Evolutionary conservation across 1,284 basidiomycete species (phyloP).

Genomic region (Thelephora terrestris): DNA sequence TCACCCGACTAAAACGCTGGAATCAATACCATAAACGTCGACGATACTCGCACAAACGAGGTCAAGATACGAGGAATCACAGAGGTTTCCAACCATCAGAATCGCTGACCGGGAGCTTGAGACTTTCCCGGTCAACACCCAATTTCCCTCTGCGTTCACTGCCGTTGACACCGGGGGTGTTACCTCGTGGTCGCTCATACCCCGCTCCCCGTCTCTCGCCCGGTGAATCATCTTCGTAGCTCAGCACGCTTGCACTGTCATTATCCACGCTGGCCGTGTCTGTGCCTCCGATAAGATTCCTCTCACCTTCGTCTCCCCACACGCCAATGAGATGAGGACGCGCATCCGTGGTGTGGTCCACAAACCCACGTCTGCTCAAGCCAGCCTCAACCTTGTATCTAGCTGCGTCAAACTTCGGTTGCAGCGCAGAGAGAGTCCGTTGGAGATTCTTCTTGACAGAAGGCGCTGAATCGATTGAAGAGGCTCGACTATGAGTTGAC

Average conservation of each 20-base stretch:
- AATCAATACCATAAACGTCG: too few species aligned
- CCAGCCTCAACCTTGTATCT: slow-evolving; percentile 65
- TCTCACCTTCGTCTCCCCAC: slow-evolving; percentile 19
- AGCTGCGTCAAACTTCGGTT: slow-evolving; percentile 38
- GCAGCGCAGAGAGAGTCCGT: slow-evolving; percentile 35
- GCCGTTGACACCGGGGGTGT: slow-evolving; percentile 9
- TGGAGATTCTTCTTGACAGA: slow-evolving; percentile 26
- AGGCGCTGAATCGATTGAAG: background rate
- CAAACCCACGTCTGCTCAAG: slow-evolving; percentile 46
- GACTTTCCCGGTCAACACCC: slow-evolving; percentile 34
- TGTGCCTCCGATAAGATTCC: slow-evolving; percentile 22
- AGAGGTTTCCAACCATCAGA: slow-evolving; percentile 45
- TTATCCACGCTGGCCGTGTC: slow-evolving; percentile 18
- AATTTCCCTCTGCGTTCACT: slow-evolving; percentile 3
- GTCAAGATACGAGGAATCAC: slow-evolving; percentile 5
- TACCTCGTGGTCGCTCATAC: slow-evolving; percentile 7
- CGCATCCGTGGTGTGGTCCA: slow-evolving; percentile 22
- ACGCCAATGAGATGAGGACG: slow-evolving; percentile 6
- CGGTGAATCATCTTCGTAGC: too few species aligned
- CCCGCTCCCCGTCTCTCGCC: slow-evolving; percentile 9
- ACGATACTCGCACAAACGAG: too few species aligned
- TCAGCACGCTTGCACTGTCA: slow-evolving; percentile 9
- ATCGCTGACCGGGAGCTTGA: slow-evolving; percentile 47
- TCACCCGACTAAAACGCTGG: too few species aligned
- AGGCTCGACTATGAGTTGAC: slow-evolving; percentile 4